Base-by-base conservation (phyloP, 257 asterid species). In the Solanum lycopersicoides region DNA sequence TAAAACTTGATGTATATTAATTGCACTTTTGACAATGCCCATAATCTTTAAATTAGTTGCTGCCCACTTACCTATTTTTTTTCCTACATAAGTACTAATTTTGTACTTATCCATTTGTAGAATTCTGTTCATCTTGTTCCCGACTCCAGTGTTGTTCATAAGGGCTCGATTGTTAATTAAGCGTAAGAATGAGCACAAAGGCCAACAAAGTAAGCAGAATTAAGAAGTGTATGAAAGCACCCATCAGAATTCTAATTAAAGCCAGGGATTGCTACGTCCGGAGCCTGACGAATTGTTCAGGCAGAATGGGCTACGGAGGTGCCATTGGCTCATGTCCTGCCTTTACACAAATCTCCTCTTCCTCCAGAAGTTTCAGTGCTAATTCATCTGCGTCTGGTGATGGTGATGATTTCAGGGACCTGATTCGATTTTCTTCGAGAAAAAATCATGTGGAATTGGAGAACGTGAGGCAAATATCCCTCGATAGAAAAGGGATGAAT, bases 211-310 rank as follows among this genome's bases (percentile, higher is more conserved):
- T 72, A 60, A 86, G 90, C 90, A 93, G 85, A 87, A 83, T 89
- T 83, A 56, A 56, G 37, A 86, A 87, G 72, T 91, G 45, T 91
- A 83, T 94, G 47, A 94, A 87, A 87, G 92, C 84, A 39, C 93
- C 96, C 6, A 37, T 88, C 0, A 90, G 86, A 50, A 34, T 90
- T 50, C 90, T 95, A 86, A 71, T 86, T 85, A 89, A 89, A 59
- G 94, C 90, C 69, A 90, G 94, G 59, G 94, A 94, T 63, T 88
- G 92, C 45, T 95, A 93, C 90, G 90, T 90, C 53, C 87, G 82
- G 12, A 87, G 91, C 91, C 15, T 91, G 20, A 35, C 86, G 12
- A 87, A 83, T 71, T 95, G 95, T 82, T 90, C 93, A 34, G 92
- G 92, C 39, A 87, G 88, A 84, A 50, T 79, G 21, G n/a, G 91